A percentile compares a stretch with the other conserved stretches of the same genome.
phyloP scores from a whole-genome alignment of 1,284 basidiomycete species.

The Gomphus bonarii region DNA sequence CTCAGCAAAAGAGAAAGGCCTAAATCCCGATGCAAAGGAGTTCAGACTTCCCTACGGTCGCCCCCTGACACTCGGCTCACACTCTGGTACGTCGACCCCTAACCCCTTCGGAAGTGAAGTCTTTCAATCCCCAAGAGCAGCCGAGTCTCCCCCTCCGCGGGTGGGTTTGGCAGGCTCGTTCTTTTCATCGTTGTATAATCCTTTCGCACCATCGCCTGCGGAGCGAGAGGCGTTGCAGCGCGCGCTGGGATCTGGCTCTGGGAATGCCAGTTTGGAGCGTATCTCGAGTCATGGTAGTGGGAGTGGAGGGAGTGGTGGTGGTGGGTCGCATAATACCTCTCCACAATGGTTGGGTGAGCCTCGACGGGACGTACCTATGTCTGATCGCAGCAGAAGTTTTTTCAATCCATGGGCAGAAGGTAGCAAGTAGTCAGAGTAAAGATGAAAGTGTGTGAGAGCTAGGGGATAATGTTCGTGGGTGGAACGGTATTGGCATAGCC shows the following conservation, averaged over 20 bases:
- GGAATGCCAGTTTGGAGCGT: slow-evolving; percentile 59
- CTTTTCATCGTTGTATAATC: slow-evolving; percentile 40
- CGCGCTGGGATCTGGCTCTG: slow-evolving; percentile 37
- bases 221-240: slow-evolving; percentile 72
- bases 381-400: slow-evolving; percentile 40
- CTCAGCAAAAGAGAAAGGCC: slow-evolving; percentile 37
- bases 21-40: slow-evolving; percentile 79
- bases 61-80: background rate
- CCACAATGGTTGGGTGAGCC: slow-evolving; percentile 23
- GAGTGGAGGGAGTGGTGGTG: slow-evolving; percentile 28
- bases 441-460: background rate
- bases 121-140: slow-evolving; percentile 37
- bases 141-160: slow-evolving; percentile 26
- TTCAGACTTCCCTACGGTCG: slow-evolving; percentile 45
- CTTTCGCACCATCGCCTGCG: slow-evolving; percentile 73
- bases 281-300: slow-evolving; percentile 49
- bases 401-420: slow-evolving; percentile 58
- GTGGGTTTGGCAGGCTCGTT: slow-evolving; percentile 33
- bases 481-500: background rate
- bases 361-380: background rate
- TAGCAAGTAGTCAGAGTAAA: background rate
- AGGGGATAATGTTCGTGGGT: background rate
- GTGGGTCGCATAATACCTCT: slow-evolving; percentile 33
- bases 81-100: background rate
- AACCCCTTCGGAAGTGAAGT: background rate